These are phyloP conservation scores for Fomitopsis pinicola DNA, from an alignment of 1,284 basidiomycete genomes.

Conservation along the genomic window DNA sequence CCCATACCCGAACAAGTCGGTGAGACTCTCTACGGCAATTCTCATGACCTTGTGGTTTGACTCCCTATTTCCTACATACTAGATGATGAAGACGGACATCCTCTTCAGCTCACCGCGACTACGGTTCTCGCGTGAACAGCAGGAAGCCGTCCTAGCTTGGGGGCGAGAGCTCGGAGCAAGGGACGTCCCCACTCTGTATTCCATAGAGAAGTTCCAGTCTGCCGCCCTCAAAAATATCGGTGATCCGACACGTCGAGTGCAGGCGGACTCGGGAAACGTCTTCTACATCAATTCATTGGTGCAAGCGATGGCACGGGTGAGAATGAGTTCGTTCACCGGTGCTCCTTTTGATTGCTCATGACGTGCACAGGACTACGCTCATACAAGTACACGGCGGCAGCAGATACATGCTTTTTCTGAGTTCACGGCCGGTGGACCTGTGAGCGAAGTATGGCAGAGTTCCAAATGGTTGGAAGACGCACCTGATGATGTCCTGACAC, in stretches of 20 bases:
- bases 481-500: slow-evolving; percentile 10
- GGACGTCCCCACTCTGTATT: slow-evolving; percentile 8
- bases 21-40: too few relatives aligned
- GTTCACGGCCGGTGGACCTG: neutral
- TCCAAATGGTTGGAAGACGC: slow-evolving; percentile 7
- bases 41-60: too few relatives aligned
- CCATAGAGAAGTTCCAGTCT: slow-evolving; percentile 2
- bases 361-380: slow-evolving; percentile 9
- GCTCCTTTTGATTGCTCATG: neutral
- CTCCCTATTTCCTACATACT: too few relatives aligned
- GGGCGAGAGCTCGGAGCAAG: slow-evolving; percentile 6
- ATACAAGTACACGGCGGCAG: neutral
- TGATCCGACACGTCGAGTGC: neutral
- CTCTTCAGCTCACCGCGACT: slow-evolving; percentile 10
- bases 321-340: neutral
- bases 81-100: slow-evolving; percentile 11
- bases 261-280: neutral
- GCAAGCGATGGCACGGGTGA: neutral
- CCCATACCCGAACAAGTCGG: too few relatives aligned
- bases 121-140: slow-evolving; percentile 8
- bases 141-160: slow-evolving; percentile 8
- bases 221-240: neutral
- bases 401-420: slow-evolving; percentile 2
- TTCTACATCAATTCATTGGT: neutral
- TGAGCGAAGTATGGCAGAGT: slow-evolving; percentile 2